A percentile compares a stretch with the other conserved stretches of the same genome.
Conservation (phyloP, 1,139 yeast species). For the Candida pseudoviswanathii region DNA sequence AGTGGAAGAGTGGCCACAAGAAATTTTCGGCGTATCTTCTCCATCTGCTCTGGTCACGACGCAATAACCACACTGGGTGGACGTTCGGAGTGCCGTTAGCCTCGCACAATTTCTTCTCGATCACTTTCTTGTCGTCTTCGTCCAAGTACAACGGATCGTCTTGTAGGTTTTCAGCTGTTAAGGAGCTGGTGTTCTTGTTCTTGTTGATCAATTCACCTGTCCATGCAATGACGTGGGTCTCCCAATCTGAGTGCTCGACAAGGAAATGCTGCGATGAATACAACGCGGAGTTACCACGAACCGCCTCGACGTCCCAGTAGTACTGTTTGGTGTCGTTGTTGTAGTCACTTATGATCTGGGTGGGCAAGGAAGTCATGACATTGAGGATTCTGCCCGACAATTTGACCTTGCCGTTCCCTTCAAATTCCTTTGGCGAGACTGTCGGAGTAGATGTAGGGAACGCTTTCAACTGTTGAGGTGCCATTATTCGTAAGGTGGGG, state of each 20-base stretch:
- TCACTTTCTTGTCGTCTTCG: slow-evolving; percentile 52
- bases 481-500: not conserved
- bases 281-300: slow-evolving; percentile 85
- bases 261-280: slow-evolving; percentile 73
- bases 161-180: slow-evolving; percentile 29
- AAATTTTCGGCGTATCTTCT: slow-evolving; percentile 85
- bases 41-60: slow-evolving; percentile 79
- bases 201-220: slow-evolving; percentile 77
- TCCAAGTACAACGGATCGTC: slow-evolving; percentile 66
- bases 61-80: slow-evolving; percentile 85
- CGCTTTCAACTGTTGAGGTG: slow-evolving; percentile 9
- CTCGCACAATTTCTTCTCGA: slow-evolving; percentile 46
- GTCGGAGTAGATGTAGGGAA: slow-evolving; percentile 12
- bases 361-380: slow-evolving; percentile 70
- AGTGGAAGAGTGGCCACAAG: slow-evolving; percentile 94
- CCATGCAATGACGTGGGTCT: slow-evolving; percentile 90
- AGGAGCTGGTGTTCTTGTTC: slow-evolving; percentile 17
- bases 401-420: slow-evolving; percentile 28
- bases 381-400: slow-evolving; percentile 67
- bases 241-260: slow-evolving; percentile 74
- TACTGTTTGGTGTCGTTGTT: slow-evolving; percentile 29
- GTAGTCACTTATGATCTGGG: slow-evolving; percentile 50
- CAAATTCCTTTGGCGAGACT: slow-evolving; percentile 36
- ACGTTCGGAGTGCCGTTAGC: slow-evolving; percentile 53
- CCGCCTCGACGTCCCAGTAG: slow-evolving; percentile 58